Evolutionary conservation across 495 filamentous ascomycete species (phyloP).

Genomic region (Daldinia decipiens): DNA sequence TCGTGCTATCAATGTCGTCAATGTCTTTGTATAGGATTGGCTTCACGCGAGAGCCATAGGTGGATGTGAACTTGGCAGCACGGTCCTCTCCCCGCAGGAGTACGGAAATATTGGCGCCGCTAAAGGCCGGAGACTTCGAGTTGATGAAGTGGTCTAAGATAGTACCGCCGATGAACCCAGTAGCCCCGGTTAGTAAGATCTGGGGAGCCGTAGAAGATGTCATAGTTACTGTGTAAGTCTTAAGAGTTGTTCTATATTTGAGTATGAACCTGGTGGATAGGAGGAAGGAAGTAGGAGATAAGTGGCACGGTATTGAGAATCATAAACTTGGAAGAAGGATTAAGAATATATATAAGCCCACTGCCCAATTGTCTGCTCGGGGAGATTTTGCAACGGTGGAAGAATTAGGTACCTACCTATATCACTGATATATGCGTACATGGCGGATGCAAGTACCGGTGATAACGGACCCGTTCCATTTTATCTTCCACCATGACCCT

Average conservation of each 20-base stretch:
- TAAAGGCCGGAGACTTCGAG: conserved; percentile 29
- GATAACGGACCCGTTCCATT: background rate
- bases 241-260: background rate
- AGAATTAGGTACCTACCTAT: background rate
- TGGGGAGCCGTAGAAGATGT: conserved; percentile 27
- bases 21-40: conserved; percentile 40
- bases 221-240: conserved; percentile 32
- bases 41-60: conserved; percentile 38
- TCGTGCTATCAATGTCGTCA: conserved; percentile 48
- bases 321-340: background rate
- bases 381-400: background rate
- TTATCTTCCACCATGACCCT: background rate
- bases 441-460: background rate
- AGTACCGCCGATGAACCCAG: conserved; percentile 47
- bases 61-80: conserved; percentile 23
- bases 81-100: conserved; percentile 39
- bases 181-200: conserved; percentile 47
- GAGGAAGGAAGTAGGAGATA: background rate
- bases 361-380: background rate
- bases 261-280: background rate
- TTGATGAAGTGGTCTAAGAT: conserved; percentile 37
- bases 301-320: background rate
- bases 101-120: conserved; percentile 23
- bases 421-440: background rate
- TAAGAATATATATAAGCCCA: background rate